A percentile compares a stretch with the other conserved stretches of the same genome.
These are phyloP conservation scores for Alternaria longipes DNA, from an alignment of 2,329 filamentous ascomycete species.

Conservation along the genomic window DNA sequence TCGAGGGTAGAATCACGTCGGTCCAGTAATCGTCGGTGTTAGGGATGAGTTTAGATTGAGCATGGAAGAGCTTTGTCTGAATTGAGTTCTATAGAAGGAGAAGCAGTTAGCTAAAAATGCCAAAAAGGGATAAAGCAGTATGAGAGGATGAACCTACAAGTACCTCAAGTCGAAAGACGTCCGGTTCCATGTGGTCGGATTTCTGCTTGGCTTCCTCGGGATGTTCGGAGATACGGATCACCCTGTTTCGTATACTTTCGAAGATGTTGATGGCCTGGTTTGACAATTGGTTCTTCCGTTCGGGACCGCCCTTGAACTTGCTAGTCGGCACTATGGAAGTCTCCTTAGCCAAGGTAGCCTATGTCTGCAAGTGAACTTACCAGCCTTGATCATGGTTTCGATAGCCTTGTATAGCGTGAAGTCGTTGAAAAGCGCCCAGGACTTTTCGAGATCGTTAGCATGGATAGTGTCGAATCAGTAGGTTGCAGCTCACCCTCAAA, in stretches of 20 bases:
- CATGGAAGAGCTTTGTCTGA: neutral
- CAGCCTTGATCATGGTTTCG: neutral
- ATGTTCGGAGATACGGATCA: neutral
- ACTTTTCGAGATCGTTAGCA: neutral
- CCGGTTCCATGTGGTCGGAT: neutral
- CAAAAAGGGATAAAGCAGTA: neutral
- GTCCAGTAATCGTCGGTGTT: neutral
- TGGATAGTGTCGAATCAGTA: neutral
- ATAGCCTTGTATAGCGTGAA: neutral
- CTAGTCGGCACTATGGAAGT: neutral
- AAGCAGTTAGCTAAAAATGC: neutral
- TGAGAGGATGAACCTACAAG: neutral
- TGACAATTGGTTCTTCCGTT: neutral
- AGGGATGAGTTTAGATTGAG: neutral
- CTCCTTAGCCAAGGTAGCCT: neutral
- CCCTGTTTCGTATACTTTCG: neutral
- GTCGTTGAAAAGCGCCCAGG: slow-evolving; percentile 3
- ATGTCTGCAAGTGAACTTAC: neutral
- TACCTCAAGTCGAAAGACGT: neutral
- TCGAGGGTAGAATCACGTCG: neutral
- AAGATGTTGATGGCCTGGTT: neutral
- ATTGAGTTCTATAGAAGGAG: neutral
- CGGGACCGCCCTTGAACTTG: slow-evolving; percentile 2
- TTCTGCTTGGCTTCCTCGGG: neutral
- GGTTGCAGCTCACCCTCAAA: neutral